Base-by-base conservation (phyloP, 2,329 filamentous ascomycete species). In the Shiraia bambusicola region DNA sequence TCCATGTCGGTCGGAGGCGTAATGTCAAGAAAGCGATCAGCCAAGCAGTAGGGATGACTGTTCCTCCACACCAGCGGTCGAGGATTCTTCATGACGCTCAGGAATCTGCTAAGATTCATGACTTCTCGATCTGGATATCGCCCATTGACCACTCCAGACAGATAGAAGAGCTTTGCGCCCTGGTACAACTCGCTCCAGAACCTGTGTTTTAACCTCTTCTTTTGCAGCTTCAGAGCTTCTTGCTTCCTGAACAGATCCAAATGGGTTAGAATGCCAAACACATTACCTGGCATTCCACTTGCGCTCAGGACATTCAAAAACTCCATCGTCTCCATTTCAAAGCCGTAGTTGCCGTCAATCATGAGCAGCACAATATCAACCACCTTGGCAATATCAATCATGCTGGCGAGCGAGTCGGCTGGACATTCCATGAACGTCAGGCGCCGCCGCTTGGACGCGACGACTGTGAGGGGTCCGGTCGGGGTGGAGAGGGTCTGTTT, bases 281-380 rank as follows among this genome's bases (percentile, higher is more conserved):
- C 91, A 59, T 98, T 98, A 52, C 93, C 92, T 0, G 94, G 93
- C 92, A 98, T 97, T 69, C 93, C 93, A 22, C 88, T 95, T 2
- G 89, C 83, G n/a, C 88, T 86, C 36, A 98, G 76, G 13, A 96
- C 84, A 58, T 96, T 97, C 63, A 98, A 75, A 49, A 98, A 98
- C 71, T 98, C 93, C 93, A 98, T 98, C 0, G 93, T 98, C 77
- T 98, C 93, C 93, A 98, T 98, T 72, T 98, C 93, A 65, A 98
- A 98, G 11, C 93, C 94, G 62, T 87, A 98, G 72, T 97, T 97
- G 41, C 93, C 94, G 65, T 98, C 93, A 58, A 98, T 98, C 88
- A 98, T 93, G 42, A 98, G 79, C 35, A 98, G 78, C 5, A 97
- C 88, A 59, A 98, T 96, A 67, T 98, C 93, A 13, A 94, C 93